These are phyloP conservation scores for Xylariaceae sp. DNA, from an alignment of 2,329 filamentous ascomycete genomes.

Conservation along the genomic window DNA sequence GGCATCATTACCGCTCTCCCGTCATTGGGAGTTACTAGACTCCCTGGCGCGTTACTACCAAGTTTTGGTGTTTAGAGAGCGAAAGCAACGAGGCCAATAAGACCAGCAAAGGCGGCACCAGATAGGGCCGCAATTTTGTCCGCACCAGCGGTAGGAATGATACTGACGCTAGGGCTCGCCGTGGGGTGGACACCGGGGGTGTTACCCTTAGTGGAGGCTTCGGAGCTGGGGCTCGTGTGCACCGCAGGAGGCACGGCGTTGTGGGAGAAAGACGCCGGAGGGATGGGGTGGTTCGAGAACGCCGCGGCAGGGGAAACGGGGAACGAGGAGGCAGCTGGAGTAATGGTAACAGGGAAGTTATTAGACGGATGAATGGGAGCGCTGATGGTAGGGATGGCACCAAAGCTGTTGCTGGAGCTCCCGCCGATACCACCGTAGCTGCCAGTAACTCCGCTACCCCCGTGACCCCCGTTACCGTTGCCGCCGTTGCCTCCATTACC, in stretches of 20 bases:
- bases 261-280: neutral
- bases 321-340: neutral
- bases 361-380: conserved; percentile 27
- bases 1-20: conserved; percentile 31
- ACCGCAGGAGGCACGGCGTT: neutral
- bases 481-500: conserved; percentile 7
- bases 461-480: neutral
- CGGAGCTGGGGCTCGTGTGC: conserved; percentile 4
- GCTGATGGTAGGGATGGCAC: conserved; percentile 29
- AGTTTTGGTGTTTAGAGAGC: conserved; percentile 45
- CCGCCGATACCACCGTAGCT: conserved; percentile 6
- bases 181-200: conserved; percentile 5
- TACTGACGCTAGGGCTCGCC: conserved; percentile 27
- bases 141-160: conserved; percentile 50
- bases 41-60: neutral
- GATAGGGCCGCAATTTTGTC: conserved; percentile 53
- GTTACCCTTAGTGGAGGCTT: conserved; percentile 13
- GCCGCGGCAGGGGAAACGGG: neutral
- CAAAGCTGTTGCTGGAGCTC: conserved; percentile 6
- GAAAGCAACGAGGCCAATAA: conserved; percentile 55
- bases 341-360: conserved; percentile 12
- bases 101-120: conserved; percentile 54
- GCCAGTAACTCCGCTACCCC: neutral
- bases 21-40: conserved; percentile 20
- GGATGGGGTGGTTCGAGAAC: neutral